Percentiles rank a stretch among this genome's conserved stretches.
phyloP scores from a whole-genome alignment of 176 grass and related monocot genomes.

The Lolium multiflorum region DNA sequence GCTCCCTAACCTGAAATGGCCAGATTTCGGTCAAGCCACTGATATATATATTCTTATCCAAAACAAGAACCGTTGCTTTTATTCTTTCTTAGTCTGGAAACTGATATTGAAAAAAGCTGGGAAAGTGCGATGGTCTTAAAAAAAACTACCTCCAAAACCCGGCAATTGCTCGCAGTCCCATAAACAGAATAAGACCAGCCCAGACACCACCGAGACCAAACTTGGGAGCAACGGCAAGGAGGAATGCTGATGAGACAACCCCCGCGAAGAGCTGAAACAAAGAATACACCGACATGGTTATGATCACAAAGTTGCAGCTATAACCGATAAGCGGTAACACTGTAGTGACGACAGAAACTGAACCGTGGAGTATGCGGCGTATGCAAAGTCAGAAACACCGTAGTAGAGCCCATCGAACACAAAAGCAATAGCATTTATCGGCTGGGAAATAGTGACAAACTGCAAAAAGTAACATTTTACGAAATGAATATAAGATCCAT shows the following conservation, averaged over 20 bases:
- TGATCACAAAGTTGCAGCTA: conserved; percentile 10
- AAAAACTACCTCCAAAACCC: conserved; percentile 64
- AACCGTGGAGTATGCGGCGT: conserved; percentile 89
- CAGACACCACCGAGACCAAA: conserved; percentile 86
- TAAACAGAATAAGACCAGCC: conserved; percentile 81
- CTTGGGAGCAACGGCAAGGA: conserved; percentile 58
- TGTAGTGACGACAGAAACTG: conserved; percentile 9
- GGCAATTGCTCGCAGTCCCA: conserved; percentile 74
- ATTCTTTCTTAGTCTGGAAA: not conserved
- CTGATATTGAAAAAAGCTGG: not conserved
- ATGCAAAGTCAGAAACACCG: conserved; percentile 87
- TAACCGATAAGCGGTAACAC: not conserved
- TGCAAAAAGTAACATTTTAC: conserved; percentile 45
- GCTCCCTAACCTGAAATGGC: conserved; percentile 60
- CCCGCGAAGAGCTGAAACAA: conserved; percentile 62
- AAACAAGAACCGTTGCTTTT: not conserved
- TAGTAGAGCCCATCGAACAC: conserved; percentile 87
- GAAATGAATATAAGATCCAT: not conserved
- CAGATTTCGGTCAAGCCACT: not conserved
- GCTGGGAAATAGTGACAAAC: conserved; percentile 93
- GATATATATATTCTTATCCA: not conserved
- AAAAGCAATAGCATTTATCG: conserved; percentile 88
- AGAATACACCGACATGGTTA: not conserved
- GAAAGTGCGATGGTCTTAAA: not conserved
- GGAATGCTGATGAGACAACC: conserved; percentile 62